phyloP scores from a whole-genome alignment of 2,329 filamentous ascomycete species.

The Colletotrichum tropicicola region DNA sequence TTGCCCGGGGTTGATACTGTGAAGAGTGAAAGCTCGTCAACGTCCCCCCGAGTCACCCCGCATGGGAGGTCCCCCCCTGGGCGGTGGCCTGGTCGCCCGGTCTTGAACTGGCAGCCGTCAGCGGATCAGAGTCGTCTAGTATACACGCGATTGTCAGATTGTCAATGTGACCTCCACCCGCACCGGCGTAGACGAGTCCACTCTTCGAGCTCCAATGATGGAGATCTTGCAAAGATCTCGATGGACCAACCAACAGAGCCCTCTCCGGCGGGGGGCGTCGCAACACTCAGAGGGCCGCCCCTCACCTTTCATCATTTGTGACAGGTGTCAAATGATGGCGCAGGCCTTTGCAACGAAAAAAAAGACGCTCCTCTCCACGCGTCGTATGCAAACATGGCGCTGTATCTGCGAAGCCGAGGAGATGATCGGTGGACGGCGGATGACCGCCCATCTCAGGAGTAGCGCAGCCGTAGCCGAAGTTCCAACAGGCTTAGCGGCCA shows the following conservation, averaged over 20 bases:
- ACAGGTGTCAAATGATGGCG: slow-evolving; percentile 9
- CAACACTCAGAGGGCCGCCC: background rate
- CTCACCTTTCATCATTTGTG: slow-evolving; percentile 4
- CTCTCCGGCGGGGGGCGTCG: background rate
- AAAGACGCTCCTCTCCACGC: background rate
- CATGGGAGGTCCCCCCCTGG: background rate
- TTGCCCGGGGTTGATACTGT: background rate
- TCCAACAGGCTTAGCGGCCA: background rate
- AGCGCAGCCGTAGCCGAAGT: background rate
- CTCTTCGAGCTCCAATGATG: background rate
- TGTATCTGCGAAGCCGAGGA: background rate
- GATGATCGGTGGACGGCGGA: slow-evolving; percentile 10
- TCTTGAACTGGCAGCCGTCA: slow-evolving; percentile 6
- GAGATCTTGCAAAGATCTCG: slow-evolving; percentile 20
- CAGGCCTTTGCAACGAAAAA: background rate
- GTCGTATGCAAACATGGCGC: slow-evolving; percentile 1
- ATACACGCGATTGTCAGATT: slow-evolving; percentile 13
- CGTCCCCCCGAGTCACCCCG: slow-evolving; percentile 1
- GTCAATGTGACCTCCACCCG: background rate
- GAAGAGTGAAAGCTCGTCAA: background rate
- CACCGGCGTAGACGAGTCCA: background rate
- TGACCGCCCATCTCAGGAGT: slow-evolving; percentile 4
- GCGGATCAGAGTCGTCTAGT: slow-evolving; percentile 7
- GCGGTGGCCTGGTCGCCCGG: background rate
- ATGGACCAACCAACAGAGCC: slow-evolving; percentile 16